Evolutionary conservation across 2,329 filamentous ascomycete genomes (phyloP), one percentile per base, ranked within the genome.

Genomic region (Hypoxylon sp.): DNA sequence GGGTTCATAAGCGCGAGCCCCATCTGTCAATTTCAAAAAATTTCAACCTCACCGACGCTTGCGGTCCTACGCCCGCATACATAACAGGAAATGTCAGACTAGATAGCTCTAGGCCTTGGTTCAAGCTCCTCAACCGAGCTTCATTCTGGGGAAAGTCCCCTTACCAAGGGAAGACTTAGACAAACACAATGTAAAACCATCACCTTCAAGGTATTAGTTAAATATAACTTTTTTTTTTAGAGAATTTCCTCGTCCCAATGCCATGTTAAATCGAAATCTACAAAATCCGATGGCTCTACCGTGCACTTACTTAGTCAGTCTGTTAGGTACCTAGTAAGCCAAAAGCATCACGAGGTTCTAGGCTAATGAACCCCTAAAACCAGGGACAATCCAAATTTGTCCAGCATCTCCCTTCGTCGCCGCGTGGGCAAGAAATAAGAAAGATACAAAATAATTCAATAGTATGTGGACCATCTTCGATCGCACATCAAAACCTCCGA

Each of bases 1-100:
- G 70, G 62, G 59, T 63, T 55, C 41, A 20, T 47, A 47, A 59
- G 52, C 64, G 53, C 43, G 41, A 64, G 67, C 71, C 70, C 71
- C 70, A 68, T 65, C 55, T 49, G 39, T 64, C 62, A 64, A 62
- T 64, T 67, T 68, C 61, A 56, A 56, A 64, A 48, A 64, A 47
- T 62, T 62, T 61, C 41, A 55, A 62, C 57, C 51, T 67, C 61
- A 64, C 61, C 61, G 52, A 64, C 51, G 58, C 54, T 64, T 61
- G 48, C 19, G 52, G 55, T 54, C 34, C 43, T 30, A 17, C 51
- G 19, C 43, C 46, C 48, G 55, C 32, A 44, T 22, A 32, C 48
- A 11, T 22, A 30, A 2, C n/a, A 60, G 57, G 57, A 56, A 57
- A 34, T 52, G 59, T 20, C 20, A 32, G 59, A 55, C 39, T 58